These are phyloP conservation scores for Jatropha curcas DNA, from an alignment of 345 rosid genomes.

Conservation along the genomic window DNA sequence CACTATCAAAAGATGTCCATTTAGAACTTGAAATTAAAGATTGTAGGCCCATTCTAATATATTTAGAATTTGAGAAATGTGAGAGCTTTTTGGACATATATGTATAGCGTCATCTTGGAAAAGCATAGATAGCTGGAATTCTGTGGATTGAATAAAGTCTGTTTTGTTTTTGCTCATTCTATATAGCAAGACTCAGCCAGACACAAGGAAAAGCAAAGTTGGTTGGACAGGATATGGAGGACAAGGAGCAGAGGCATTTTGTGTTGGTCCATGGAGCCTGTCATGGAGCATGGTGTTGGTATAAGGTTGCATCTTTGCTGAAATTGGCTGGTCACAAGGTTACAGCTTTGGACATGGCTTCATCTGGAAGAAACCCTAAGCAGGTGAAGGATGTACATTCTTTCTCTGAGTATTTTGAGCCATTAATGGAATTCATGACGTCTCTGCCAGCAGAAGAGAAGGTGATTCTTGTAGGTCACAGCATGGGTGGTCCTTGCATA, in stretches of 20 bases:
- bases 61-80: background rate
- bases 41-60: background rate
- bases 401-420: constrained; percentile 32
- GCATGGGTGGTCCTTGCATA: constrained; percentile 33
- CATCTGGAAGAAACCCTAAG: constrained; percentile 31
- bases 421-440: constrained; percentile 35
- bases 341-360: constrained; percentile 37
- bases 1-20: background rate
- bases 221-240: background rate
- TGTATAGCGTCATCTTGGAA: background rate
- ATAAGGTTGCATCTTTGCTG: constrained; percentile 28
- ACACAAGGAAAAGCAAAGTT: background rate
- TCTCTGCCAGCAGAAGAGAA: constrained; percentile 33
- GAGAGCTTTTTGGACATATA: background rate
- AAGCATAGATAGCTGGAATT: background rate
- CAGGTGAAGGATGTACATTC: constrained; percentile 26
- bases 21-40: background rate
- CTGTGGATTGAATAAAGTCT: background rate
- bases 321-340: constrained; percentile 29
- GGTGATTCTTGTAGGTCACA: constrained; percentile 46
- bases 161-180: background rate
- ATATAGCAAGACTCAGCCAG: background rate
- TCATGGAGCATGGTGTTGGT: constrained; percentile 48
- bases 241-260: constrained; percentile 15
- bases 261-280: constrained; percentile 32